Percentiles rank a stretch among this genome's conserved stretches.
phyloP scores from a whole-genome alignment of 2,329 filamentous ascomycete genomes.

The Bertia moriformis region DNA sequence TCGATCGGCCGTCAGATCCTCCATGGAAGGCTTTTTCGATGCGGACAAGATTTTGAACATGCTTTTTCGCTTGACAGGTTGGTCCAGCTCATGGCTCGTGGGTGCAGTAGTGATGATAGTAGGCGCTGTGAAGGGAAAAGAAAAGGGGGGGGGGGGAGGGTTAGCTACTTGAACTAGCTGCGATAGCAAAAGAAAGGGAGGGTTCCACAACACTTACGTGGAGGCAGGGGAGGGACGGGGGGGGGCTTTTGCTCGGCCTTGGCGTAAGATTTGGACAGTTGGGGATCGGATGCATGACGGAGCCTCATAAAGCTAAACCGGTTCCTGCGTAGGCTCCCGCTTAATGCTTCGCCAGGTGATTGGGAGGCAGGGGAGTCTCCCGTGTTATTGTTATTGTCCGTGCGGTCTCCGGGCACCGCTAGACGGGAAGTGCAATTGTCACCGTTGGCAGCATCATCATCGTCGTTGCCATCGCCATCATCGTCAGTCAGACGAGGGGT shows the following conservation, averaged over 20 bases:
- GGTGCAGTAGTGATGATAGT: constrained; percentile 1
- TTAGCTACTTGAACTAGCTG: background rate
- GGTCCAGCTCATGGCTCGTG: background rate
- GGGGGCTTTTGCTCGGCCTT: background rate
- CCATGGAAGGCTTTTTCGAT: background rate
- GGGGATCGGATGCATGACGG: constrained; percentile 1
- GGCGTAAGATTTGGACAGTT: background rate
- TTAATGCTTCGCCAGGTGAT: background rate
- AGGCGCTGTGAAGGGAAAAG: background rate
- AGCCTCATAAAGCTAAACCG: constrained; percentile 1
- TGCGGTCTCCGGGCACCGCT: background rate
- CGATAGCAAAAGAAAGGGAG: too few species aligned
- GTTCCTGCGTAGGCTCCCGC: background rate
- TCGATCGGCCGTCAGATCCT: too few species aligned
- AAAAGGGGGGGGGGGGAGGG: background rate
- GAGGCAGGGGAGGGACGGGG: background rate
- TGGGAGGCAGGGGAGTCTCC: background rate
- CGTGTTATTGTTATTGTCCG: background rate
- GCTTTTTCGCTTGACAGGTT: background rate
- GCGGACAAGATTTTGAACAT: background rate
- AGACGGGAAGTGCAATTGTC: background rate
- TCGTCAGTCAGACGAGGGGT: constrained; percentile 7
- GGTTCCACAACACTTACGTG: background rate
- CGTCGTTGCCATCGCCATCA: constrained; percentile 4
- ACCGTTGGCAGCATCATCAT: background rate